Base-by-base conservation (phyloP, 1,284 basidiomycete genomes). In the Singerocomus rubriflavus region DNA sequence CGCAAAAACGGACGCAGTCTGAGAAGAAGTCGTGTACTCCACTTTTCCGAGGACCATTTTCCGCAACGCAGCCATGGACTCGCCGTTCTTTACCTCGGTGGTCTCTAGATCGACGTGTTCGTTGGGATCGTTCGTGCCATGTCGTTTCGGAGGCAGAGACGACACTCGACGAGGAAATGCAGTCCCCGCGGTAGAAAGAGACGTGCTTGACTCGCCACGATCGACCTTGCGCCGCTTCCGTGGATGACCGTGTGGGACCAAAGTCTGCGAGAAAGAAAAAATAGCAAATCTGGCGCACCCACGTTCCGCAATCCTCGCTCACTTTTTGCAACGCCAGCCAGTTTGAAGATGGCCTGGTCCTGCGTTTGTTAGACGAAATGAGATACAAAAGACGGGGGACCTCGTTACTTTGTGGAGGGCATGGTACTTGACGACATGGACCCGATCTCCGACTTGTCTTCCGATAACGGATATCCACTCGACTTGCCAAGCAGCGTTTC, bases 271-370 rank as follows among this genome's bases (percentile, higher is more conserved):
- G 0, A 6, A 37, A 12, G 3, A 5, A 12, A 34, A 40, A 57
- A 13, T 26, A 1, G 21, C 21, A 21, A 21, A 21, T 29, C n/a
- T 7, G 3, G 11, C 9, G 5, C 5, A 16, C 34, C n/a, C n/a
- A 44, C 7, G 1, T 14, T 9, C 6, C 1, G 10, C 0, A 5
- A 16, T 21, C 2, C 21, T 21, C 7, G 58, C 56, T 41, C 45
- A 78, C 78, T 68, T 80, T 79, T 56, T 73, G 68, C 35, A 80
- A 57, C 2, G 73, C 68, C 6, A 75, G 55, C 79, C 80, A 81
- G 56, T 81, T 82, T 13, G 73, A 72, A 5, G 80, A 82, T 6
- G 76, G 63, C n/a, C 52, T 54, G 25, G 3, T 26, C 14, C 14
- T 1, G n/a, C 4, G 26, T 32, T 31, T 32, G 46, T 61, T 10